Percentiles rank a stretch among this genome's conserved stretches.
Conservation (phyloP, 2,329 filamentous ascomycete genomes). For the Colletotrichum eleusines region DNA sequence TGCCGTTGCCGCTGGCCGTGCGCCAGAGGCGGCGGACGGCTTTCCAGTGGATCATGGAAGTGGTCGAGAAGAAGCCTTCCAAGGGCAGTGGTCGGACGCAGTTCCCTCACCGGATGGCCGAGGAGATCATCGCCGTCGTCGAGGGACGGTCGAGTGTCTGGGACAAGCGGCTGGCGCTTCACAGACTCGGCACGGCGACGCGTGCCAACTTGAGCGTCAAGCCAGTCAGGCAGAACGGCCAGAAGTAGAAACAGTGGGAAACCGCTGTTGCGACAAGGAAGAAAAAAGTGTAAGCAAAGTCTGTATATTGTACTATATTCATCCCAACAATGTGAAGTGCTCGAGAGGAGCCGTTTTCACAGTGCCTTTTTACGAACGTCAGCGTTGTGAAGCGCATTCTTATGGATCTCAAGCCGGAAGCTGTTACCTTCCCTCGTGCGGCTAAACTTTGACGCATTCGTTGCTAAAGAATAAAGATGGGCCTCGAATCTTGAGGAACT, state of each 20-base stretch:
- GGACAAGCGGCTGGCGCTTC: constrained; percentile 82
- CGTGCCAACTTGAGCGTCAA: constrained; percentile 76
- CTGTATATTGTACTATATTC: constrained; percentile 42
- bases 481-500: too few species aligned
- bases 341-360: constrained; percentile 23
- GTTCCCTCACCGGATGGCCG: constrained; percentile 83
- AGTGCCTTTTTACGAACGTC: too few species aligned
- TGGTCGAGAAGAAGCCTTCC: constrained; percentile 82
- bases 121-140: constrained; percentile 88
- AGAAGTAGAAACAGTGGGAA: constrained; percentile 41
- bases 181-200: constrained; percentile 83
- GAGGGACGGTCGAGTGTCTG: constrained; percentile 88
- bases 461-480: neutral
- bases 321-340: constrained; percentile 21
- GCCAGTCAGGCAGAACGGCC: constrained; percentile 53
- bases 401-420: neutral
- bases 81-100: constrained; percentile 77
- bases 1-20: constrained; percentile 81
- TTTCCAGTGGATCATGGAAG: constrained; percentile 89
- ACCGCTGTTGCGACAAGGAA: constrained; percentile 6
- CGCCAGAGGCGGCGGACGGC: constrained; percentile 83
- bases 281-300: constrained; percentile 34
- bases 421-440: too few species aligned
- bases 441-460: neutral
- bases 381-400: neutral